A percentile compares a stretch with the other conserved stretches of the same genome.
Evolutionary conservation across 2,329 filamentous ascomycete species (phyloP).

Genomic region (Cladosporium velox): DNA sequence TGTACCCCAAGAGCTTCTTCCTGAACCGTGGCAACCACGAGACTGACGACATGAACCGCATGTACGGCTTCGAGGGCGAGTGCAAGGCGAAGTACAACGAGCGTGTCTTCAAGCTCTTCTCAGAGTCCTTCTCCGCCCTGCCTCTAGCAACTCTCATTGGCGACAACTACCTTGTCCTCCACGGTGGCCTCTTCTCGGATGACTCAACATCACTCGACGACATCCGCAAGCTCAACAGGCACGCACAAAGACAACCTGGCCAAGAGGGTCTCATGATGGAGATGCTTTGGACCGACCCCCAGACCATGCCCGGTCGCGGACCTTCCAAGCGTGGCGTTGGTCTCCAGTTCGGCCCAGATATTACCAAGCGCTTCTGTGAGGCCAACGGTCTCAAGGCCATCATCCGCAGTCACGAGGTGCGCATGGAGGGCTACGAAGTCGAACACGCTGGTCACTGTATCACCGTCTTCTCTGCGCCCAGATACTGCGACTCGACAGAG

Average conservation of each 20-base stretch:
- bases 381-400: constrained; percentile 92
- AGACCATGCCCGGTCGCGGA: constrained; percentile 78
- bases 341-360: constrained; percentile 93
- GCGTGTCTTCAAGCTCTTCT: constrained; percentile 94
- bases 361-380: constrained; percentile 95
- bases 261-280: constrained; percentile 99
- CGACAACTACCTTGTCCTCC: constrained; percentile 85
- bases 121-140: constrained; percentile 93
- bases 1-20: constrained; percentile 80
- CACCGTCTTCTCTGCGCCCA: constrained; percentile 96
- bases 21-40: constrained; percentile 96
- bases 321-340: constrained; percentile 97
- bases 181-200: constrained; percentile 93
- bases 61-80: constrained; percentile 97
- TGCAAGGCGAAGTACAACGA: constrained; percentile 98
- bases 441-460: constrained; percentile 96
- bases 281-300: constrained; percentile 99
- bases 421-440: constrained; percentile 99
- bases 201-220: constrained; percentile 91
- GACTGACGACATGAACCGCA: constrained; percentile 98
- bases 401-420: constrained; percentile 95
- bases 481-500: constrained; percentile 96
- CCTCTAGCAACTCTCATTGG: constrained; percentile 91
- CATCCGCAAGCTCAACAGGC: constrained; percentile 87
- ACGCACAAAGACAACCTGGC: constrained; percentile 88